These are phyloP conservation scores for Suillus luteus DNA, from an alignment of 768 basidiomycete species.

Conservation along the genomic window DNA sequence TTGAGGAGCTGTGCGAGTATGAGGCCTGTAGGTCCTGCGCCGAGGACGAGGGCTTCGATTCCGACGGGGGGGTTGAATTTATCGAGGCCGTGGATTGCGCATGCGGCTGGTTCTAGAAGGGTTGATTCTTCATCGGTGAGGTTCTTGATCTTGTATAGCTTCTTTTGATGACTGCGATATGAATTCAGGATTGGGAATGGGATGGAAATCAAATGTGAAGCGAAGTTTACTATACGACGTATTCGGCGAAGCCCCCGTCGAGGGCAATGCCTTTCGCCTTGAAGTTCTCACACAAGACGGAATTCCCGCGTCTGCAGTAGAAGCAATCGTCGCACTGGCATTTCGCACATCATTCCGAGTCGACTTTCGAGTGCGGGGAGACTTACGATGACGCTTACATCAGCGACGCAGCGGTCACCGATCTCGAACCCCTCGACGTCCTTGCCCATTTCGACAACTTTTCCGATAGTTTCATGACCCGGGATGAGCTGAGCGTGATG, in stretches of 20 bases:
- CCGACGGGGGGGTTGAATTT: constrained; percentile 83
- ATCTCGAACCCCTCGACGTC: constrained; percentile 74
- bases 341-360: constrained; percentile 1
- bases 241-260: constrained; percentile 90
- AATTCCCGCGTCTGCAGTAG: constrained; percentile 84
- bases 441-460: constrained; percentile 72
- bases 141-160: constrained; percentile 87
- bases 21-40: constrained; percentile 89
- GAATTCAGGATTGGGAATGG: background rate
- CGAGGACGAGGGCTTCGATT: constrained; percentile 80
- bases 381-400: constrained; percentile 71
- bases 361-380: background rate
- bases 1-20: constrained; percentile 88
- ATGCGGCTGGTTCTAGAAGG: constrained; percentile 86
- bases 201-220: background rate
- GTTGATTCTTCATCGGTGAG: constrained; percentile 86
- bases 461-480: constrained; percentile 76
- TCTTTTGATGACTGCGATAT: constrained; percentile 57
- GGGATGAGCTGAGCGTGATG: constrained; percentile 58
- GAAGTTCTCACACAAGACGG: constrained; percentile 84
- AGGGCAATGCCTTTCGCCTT: constrained; percentile 77
- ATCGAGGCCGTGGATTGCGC: constrained; percentile 90
- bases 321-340: constrained; percentile 80
- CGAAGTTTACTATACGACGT: constrained; percentile 70
- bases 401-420: constrained; percentile 85